phyloP scores from a whole-genome alignment of 2,329 filamentous ascomycete species.

The Cadophora luteo-olivacea region DNA sequence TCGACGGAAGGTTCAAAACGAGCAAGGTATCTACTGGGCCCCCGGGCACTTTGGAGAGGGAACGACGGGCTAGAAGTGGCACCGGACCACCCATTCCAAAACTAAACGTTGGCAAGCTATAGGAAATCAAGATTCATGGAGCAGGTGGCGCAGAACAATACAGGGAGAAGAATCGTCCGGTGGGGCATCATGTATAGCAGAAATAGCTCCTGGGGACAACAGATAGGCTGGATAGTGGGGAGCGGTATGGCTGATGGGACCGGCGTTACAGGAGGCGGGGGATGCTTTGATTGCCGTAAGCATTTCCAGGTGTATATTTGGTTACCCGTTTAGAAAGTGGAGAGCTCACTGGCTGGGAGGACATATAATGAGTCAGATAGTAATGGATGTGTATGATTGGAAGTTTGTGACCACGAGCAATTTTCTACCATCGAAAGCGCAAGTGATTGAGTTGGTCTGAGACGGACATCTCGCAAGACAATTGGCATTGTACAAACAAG shows the following conservation, averaged over 20 bases:
- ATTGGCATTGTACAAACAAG: no score
- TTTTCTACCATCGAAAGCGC: not conserved
- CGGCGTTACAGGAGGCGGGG: conserved; percentile 13
- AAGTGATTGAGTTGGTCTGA: not conserved
- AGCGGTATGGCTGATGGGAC: not conserved
- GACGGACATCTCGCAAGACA: no score
- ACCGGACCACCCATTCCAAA: conserved; percentile 47
- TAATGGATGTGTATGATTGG: conserved; percentile 20
- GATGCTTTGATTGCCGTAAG: conserved; percentile 10
- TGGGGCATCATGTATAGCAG: not conserved
- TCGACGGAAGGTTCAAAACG: conserved; percentile 65
- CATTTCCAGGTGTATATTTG: conserved; percentile 31
- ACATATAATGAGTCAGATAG: conserved; percentile 21
- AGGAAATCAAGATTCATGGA: not conserved
- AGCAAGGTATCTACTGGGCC: conserved; percentile 48
- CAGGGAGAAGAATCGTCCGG: not conserved
- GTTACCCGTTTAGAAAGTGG: conserved; percentile 6
- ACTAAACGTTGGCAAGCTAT: conserved; percentile 36
- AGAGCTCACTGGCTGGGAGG: not conserved
- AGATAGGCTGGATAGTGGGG: conserved; percentile 4
- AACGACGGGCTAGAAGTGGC: conserved; percentile 52
- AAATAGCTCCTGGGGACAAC: conserved; percentile 10
- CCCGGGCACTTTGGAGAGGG: conserved; percentile 48
- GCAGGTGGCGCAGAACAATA: not conserved
- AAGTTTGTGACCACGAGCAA: not conserved